phyloP scores from a whole-genome alignment of 202 grass and related monocot species.

The Tripidium arundinaceum region DNA sequence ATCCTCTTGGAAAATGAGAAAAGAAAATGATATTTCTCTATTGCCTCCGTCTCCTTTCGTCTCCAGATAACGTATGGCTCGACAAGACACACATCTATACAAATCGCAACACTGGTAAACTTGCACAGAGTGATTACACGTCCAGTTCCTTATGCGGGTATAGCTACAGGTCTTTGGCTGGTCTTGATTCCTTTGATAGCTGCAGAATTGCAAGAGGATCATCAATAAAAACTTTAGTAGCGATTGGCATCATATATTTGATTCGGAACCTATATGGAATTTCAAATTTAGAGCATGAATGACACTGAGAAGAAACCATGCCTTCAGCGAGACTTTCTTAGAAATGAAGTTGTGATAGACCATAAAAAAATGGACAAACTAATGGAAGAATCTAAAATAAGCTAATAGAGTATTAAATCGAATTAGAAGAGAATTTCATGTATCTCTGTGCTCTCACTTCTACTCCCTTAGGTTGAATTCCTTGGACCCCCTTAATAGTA shows the following conservation, averaged over 20 bases:
- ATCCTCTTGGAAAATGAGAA: neutral
- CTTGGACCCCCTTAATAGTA: too few relatives aligned
- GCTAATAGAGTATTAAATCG: too few relatives aligned
- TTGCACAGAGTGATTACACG: neutral
- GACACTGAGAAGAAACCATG: constrained; percentile 33
- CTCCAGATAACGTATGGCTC: constrained; percentile 21
- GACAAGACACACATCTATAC: constrained; percentile 25
- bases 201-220: constrained; percentile 46
- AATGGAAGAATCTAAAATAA: too few relatives aligned
- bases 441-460: too few relatives aligned
- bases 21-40: neutral
- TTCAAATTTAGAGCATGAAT: neutral
- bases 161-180: constrained; percentile 71
- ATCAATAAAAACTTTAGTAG: neutral
- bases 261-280: neutral
- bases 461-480: too few relatives aligned
- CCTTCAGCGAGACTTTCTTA: too few relatives aligned
- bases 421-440: too few relatives aligned
- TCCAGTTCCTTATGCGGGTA: constrained; percentile 49
- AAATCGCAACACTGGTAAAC: constrained; percentile 22
- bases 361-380: too few relatives aligned
- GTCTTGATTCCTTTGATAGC: constrained; percentile 93
- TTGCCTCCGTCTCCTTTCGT: neutral
- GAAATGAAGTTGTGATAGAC: too few relatives aligned
- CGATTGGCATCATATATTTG: neutral